Evolutionary conservation across 768 basidiomycete species (phyloP).

Genomic region (Candolleomyces efflorescens): DNA sequence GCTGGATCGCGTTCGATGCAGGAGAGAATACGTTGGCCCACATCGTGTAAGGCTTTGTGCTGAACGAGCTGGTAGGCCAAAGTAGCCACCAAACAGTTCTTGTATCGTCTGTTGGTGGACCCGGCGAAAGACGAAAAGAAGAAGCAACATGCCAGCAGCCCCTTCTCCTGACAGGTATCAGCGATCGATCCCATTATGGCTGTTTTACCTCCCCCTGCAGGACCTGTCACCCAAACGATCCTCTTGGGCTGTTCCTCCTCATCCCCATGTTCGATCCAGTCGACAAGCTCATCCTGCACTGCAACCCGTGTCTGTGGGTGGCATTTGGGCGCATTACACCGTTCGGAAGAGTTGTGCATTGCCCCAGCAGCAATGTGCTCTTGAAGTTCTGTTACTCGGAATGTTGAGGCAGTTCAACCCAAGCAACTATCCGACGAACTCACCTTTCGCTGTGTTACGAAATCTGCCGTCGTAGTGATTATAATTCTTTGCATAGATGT

Average conservation of each 20-base stretch:
- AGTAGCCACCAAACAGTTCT: neutral
- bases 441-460: too few species aligned
- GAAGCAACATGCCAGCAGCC: constrained; percentile 3
- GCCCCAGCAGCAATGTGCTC: neutral
- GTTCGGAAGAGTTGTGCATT: constrained; percentile 5
- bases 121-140: constrained; percentile 3
- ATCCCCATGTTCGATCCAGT: neutral
- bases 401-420: too few species aligned
- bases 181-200: constrained; percentile 4
- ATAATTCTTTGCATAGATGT: too few species aligned
- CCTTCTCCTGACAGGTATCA: neutral
- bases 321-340: neutral
- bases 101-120: neutral
- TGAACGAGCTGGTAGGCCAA: neutral
- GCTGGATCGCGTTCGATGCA: neutral
- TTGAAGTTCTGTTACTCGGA: neutral
- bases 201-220: constrained; percentile 8
- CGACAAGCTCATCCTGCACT: neutral
- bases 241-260: neutral
- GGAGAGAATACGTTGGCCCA: neutral
- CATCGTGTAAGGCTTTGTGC: neutral
- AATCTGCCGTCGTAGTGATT: too few species aligned
- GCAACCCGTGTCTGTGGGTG: constrained; percentile 3
- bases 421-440: too few species aligned
- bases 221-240: constrained; percentile 5